phyloP scores from a whole-genome alignment of 768 basidiomycete species.

The Xanthoconium stramineum region DNA sequence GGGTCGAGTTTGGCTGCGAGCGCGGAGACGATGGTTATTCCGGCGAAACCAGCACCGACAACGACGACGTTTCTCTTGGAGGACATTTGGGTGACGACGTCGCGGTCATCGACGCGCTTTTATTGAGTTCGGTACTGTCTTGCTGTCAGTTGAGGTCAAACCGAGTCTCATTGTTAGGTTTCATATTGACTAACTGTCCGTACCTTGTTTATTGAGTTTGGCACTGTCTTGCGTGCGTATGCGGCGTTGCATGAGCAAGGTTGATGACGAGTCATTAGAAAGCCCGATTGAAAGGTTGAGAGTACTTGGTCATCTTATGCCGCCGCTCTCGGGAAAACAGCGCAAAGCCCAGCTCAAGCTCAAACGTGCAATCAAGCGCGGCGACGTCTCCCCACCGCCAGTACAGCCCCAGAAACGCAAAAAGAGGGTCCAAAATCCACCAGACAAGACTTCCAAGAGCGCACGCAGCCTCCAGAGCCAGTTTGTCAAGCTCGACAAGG shows the following conservation, averaged over 20 bases:
- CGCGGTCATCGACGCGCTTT: background rate
- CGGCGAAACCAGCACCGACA: slow-evolving; percentile 53
- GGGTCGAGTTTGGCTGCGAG: slow-evolving; percentile 52
- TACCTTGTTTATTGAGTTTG: background rate
- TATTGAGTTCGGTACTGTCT: background rate
- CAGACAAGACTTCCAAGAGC: slow-evolving; percentile 36
- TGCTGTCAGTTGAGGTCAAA: too few relatives aligned
- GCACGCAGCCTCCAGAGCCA: slow-evolving; percentile 63
- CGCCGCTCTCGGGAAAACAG: slow-evolving; percentile 51
- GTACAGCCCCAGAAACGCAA: slow-evolving; percentile 10
- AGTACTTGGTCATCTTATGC: slow-evolving; percentile 7
- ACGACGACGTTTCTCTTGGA: slow-evolving; percentile 44
- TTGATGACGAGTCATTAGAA: too few relatives aligned
- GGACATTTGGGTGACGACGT: background rate
- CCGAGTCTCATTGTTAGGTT: too few relatives aligned
- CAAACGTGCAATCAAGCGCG: slow-evolving; percentile 83
- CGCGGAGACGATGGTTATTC: slow-evolving; percentile 40
- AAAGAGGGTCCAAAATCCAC: background rate
- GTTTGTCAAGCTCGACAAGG: slow-evolving; percentile 58
- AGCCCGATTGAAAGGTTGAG: too few relatives aligned
- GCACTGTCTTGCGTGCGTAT: too few relatives aligned
- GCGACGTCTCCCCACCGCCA: slow-evolving; percentile 49
- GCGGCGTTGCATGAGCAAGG: too few relatives aligned
- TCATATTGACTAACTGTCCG: too few relatives aligned
- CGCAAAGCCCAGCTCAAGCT: slow-evolving; percentile 71